Conservation (phyloP, 495 filamentous ascomycete species). For the Endocarpon pusillum region DNA sequence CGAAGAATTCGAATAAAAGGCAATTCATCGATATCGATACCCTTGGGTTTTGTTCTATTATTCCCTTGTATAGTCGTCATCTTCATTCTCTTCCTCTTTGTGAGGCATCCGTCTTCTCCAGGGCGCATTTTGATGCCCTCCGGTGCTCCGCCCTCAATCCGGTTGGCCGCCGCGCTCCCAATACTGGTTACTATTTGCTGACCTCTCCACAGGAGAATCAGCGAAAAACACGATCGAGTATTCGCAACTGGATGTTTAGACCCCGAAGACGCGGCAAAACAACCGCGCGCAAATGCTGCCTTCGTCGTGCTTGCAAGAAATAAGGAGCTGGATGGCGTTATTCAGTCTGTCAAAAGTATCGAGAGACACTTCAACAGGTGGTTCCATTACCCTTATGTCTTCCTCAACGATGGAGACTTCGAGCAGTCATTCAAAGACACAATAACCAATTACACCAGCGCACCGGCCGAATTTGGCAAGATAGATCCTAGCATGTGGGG, state of each 20-base stretch:
- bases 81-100: conserved; percentile 77
- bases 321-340: conserved; percentile 89
- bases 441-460: conserved; percentile 76
- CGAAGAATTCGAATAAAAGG: conserved; percentile 82
- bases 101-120: conserved; percentile 71
- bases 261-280: conserved; percentile 46
- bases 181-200: conserved; percentile 1
- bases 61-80: conserved; percentile 87
- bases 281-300: conserved; percentile 72
- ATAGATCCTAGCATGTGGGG: conserved; percentile 89
- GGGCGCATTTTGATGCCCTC: conserved; percentile 76
- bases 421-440: conserved; percentile 80
- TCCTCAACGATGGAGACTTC: conserved; percentile 96
- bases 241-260: conserved; percentile 71
- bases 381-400: conserved; percentile 98
- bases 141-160: conserved; percentile 77
- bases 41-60: conserved; percentile 77
- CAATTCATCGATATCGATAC: conserved; percentile 87
- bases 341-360: conserved; percentile 93
- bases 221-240: conserved; percentile 89
- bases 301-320: conserved; percentile 94
- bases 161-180: conserved; percentile 34
- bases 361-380: conserved; percentile 98
- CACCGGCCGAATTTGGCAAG: conserved; percentile 79
- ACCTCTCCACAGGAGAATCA: conserved; percentile 59